Base-by-base conservation (phyloP, 768 basidiomycete species). In the Pleurotus tuber-regium region DNA sequence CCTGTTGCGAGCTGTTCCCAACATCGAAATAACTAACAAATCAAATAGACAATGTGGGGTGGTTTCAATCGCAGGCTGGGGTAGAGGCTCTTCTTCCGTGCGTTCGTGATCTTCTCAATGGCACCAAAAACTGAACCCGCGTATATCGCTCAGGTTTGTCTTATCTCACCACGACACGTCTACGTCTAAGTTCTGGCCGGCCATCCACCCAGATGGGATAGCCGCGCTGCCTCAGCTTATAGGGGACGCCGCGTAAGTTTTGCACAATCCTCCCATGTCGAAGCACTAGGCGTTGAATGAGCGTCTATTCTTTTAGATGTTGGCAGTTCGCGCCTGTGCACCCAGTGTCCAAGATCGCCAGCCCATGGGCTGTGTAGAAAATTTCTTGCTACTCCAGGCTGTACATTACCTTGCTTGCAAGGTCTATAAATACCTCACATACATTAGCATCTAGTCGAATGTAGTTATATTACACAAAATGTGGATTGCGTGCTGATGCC, bases 261-360 rank as follows among this genome's bases (percentile, higher is more conserved):
- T n/a, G n/a, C n/a, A 4, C 35, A 14, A 38, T 38, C n/a, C n/a
- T n/a, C n/a, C n/a, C n/a, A n/a, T n/a, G 7, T 38, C 35, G 9
- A 10, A 19, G 35, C 31, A 21, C 21, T 19, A 23, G 46, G 31
- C 46, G 46, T 26, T 26, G 24, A 48, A n/a, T 48, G 46, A 35
- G 43, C 43, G 21, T 24, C 19, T 24, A 16, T 30, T 25, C 26
- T 14, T 42, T 21, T 35, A 48, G 46, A 19, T 35, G 29, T n/a
- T 48, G 46, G 46, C 29, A 48, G 46, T 48, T 48, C 46, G 46
- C 46, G n/a, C 46, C 46, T 48, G 31, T 48, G 46, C 46, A 48
- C 31, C 46, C 46, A 26, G 25, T 30, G 16, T 33, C 46, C 9
- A 24, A 35, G 46, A 31, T n/a, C 18, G 28, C 46, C 35, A 48